Percentiles rank a stretch among this genome's conserved stretches.
These are phyloP conservation scores for Blastobotrys peoriensis DNA, from an alignment of 805 yeast genomes.

Conservation along the genomic window DNA sequence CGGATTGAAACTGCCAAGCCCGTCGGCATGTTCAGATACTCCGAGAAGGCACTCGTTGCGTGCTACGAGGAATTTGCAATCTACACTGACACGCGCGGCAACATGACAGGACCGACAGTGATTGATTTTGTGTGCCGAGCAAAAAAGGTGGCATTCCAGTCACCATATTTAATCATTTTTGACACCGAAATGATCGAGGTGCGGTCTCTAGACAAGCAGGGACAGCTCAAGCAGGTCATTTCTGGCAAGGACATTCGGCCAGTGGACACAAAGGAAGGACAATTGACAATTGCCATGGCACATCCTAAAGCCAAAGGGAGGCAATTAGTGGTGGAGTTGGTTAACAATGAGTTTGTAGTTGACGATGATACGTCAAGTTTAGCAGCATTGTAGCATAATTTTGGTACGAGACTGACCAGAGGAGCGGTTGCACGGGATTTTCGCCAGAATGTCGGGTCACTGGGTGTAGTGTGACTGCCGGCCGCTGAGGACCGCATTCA, in stretches of 20 bases:
- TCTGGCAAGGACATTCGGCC: slow-evolving; percentile 59
- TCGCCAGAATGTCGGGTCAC: too few species aligned
- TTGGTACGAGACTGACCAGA: too few species aligned
- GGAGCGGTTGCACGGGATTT: too few species aligned
- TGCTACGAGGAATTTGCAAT: slow-evolving; percentile 70
- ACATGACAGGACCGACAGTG: slow-evolving; percentile 33
- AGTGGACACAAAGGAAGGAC: slow-evolving; percentile 35
- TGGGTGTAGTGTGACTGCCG: too few species aligned
- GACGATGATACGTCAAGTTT: slow-evolving; percentile 23
- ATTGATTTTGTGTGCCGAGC: slow-evolving; percentile 36
- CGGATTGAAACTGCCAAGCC: slow-evolving; percentile 42
- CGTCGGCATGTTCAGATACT: slow-evolving; percentile 57
- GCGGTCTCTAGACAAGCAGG: slow-evolving; percentile 46
- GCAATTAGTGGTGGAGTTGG: slow-evolving; percentile 48
- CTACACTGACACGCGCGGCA: slow-evolving; percentile 49
- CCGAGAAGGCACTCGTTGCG: slow-evolving; percentile 47
- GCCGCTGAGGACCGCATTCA: too few species aligned
- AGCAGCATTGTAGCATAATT: slow-evolving; percentile 15
- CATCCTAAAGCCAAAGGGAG: slow-evolving; percentile 60
- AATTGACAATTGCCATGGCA: slow-evolving; percentile 45
- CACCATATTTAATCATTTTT: slow-evolving; percentile 46
- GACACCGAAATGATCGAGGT: slow-evolving; percentile 67
- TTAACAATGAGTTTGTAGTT: slow-evolving; percentile 26
- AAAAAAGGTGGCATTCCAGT: slow-evolving; percentile 35
- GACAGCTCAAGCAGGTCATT: slow-evolving; percentile 52